Conservation (phyloP, 2,329 filamentous ascomycete species). For the Ascochyta pisi region DNA sequence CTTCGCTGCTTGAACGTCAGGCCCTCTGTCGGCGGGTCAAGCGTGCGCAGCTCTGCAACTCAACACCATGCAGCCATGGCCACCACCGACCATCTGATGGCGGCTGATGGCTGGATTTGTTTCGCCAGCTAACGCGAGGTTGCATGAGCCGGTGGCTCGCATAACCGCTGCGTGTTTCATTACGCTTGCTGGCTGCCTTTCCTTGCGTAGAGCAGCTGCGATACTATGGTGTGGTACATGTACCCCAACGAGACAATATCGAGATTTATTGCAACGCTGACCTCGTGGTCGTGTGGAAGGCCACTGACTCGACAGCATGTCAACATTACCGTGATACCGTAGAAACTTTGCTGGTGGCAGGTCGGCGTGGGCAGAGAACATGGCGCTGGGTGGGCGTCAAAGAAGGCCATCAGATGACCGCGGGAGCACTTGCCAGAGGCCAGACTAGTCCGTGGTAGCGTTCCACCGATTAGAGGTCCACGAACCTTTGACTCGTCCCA, state of each 20-base stretch:
- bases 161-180: conserved; percentile 15
- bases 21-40: conserved; percentile 11
- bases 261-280: conserved; percentile 3
- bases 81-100: conserved; percentile 26
- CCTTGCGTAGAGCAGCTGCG: conserved; percentile 10
- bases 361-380: conserved; percentile 6
- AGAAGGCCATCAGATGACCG: conserved; percentile 20
- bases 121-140: conserved; percentile 25
- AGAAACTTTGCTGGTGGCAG: conserved; percentile 6
- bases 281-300: background rate
- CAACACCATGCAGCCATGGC: conserved; percentile 42
- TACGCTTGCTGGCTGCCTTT: conserved; percentile 8
- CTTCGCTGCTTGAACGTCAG: background rate
- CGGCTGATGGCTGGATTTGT: conserved; percentile 28
- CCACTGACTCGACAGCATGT: conserved; percentile 1
- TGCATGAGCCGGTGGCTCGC: conserved; percentile 27
- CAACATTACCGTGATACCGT: conserved; percentile 2
- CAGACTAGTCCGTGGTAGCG: conserved; percentile 16
- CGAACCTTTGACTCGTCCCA: conserved; percentile 15
- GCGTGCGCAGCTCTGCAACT: conserved; percentile 26
- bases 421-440: conserved; percentile 12
- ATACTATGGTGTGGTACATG: conserved; percentile 1
- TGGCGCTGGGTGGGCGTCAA: conserved; percentile 12
- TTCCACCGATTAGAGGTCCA: conserved; percentile 15
- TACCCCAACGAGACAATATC: conserved; percentile 3